Evolutionary conservation across 1,139 yeast species (phyloP), one percentile per base, ranked within the genome.

Genomic region (Fermentozyma sake): DNA sequence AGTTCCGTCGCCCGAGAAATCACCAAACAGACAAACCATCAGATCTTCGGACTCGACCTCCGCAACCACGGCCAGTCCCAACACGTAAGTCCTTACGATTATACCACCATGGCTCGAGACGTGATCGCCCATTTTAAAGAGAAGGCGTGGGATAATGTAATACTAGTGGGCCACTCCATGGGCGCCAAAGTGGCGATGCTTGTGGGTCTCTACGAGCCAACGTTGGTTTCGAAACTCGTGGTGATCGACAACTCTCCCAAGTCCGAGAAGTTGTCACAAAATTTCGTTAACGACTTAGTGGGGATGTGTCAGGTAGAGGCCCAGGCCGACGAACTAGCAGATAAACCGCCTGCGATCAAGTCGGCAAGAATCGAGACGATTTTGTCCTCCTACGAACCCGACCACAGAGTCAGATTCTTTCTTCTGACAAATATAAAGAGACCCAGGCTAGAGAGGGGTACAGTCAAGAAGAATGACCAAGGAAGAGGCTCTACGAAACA

Each of bases 121-220:
- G 56, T 73, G 10, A 46, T 55, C 10, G 38, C 44, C 18, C 61
- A 61, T 29, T 34, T 69, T 9, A 37, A 48, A 11, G 41, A 44
- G 14, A 48, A 53, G 10, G 32, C 43, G 1, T 49, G 57, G 42
- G 29, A 37, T 4, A 41, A 49, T 17, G 58, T 56, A 9, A 32
- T 42, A 6, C 31, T 71, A 14, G 59, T 66, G 7, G 79, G 79
- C 0, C 76, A 72, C 40, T 68, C 73, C 14, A 60, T 72, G 63
- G 79, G 79, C 0, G 77, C 76, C 6, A 72, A 72, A 34, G 64
- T 65, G 5, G 64, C 73, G 5, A 70, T 72, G 76, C 33, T 67
- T 29, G 58, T 64, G 4, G 55, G 66, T 4, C 47, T 72, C 23
- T 40, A 49, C 24, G 41, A 49, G 25, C 75, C 76, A 2, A 58